Evolutionary conservation across 257 asterid genomes (phyloP).

Genomic region (Petunia axillaris): DNA sequence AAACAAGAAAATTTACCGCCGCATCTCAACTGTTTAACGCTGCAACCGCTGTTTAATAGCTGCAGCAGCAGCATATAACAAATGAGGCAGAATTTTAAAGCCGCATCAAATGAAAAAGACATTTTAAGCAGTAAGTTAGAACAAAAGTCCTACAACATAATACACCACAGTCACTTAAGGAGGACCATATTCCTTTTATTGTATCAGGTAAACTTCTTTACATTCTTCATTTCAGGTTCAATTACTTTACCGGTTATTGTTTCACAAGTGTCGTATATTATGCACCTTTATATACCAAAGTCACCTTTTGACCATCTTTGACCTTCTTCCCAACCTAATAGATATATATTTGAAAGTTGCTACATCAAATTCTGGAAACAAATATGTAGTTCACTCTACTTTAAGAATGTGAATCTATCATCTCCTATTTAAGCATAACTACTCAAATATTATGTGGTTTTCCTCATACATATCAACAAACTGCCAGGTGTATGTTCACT

Average conservation of each 20-base stretch:
- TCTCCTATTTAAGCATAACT: background rate
- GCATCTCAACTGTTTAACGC: too few relatives aligned
- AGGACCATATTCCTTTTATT: constrained; percentile 1
- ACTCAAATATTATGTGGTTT: background rate
- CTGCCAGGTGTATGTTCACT: background rate
- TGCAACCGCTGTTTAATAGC: too few relatives aligned
- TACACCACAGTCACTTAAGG: background rate
- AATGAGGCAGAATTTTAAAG: background rate
- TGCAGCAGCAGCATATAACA: too few relatives aligned
- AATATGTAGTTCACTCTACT: background rate
- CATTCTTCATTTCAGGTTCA: background rate
- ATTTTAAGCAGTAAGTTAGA: background rate
- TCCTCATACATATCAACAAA: background rate
- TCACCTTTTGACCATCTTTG: background rate
- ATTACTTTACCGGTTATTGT: background rate
- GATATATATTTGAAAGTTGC: background rate
- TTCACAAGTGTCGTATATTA: background rate
- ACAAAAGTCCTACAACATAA: too few relatives aligned
- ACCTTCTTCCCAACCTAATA: background rate
- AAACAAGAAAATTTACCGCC: too few relatives aligned
- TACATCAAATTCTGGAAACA: background rate
- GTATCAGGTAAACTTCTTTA: background rate
- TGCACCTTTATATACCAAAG: constrained; percentile 10
- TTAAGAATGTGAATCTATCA: background rate
- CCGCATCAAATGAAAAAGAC: background rate